phyloP scores from a whole-genome alignment of 768 basidiomycete species.

The Strobilomyces echinocephalus region DNA sequence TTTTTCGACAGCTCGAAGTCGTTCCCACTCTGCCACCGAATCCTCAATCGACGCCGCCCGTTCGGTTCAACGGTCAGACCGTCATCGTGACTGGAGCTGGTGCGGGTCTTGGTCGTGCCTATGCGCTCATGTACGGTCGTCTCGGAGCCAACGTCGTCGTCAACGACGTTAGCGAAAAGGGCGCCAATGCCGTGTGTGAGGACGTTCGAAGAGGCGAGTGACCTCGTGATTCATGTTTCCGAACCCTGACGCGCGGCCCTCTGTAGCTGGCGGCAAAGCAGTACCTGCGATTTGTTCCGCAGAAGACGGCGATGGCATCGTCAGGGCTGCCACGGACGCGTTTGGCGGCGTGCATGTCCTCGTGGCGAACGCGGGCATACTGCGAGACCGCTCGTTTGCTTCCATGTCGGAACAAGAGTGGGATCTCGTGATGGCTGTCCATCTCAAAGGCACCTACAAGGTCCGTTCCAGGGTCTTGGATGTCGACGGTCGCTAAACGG shows the following conservation, averaged over 20 bases:
- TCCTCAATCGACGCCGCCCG: slow-evolving; percentile 57
- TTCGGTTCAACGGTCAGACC: slow-evolving; percentile 86
- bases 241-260: background rate
- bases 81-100: slow-evolving; percentile 94
- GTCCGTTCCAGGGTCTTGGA: slow-evolving; percentile 31
- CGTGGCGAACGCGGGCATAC: slow-evolving; percentile 89
- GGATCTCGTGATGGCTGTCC: slow-evolving; percentile 87
- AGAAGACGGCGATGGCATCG: slow-evolving; percentile 88
- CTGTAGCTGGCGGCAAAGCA: slow-evolving; percentile 83
- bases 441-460: slow-evolving; percentile 90
- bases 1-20: slow-evolving; percentile 50
- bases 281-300: slow-evolving; percentile 77
- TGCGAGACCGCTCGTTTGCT: slow-evolving; percentile 89
- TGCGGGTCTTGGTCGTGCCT: slow-evolving; percentile 87
- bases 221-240: background rate
- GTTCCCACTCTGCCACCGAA: slow-evolving; percentile 66
- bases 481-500: slow-evolving; percentile 1
- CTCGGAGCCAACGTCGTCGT: slow-evolving; percentile 97
- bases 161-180: slow-evolving; percentile 89
- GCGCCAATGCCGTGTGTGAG: slow-evolving; percentile 77
- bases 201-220: slow-evolving; percentile 73
- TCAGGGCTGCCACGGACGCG: slow-evolving; percentile 78
- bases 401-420: slow-evolving; percentile 90
- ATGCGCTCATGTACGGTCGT: slow-evolving; percentile 86
- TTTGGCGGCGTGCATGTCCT: slow-evolving; percentile 88